Base-by-base conservation (phyloP, 1,139 yeast species). In the Hansenula anomala region DNA sequence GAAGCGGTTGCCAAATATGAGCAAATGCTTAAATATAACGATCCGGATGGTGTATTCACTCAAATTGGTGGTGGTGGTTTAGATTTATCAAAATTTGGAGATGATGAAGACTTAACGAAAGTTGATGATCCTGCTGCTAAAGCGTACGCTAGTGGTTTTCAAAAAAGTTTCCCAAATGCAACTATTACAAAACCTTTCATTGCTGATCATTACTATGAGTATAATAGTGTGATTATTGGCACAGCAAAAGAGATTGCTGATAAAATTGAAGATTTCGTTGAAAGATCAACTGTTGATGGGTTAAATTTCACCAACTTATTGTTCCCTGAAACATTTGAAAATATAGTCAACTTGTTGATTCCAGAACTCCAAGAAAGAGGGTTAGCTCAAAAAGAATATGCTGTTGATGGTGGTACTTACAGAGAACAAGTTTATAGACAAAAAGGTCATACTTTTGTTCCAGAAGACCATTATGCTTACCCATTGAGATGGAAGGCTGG, bases 381-480 rank as follows among this genome's bases (percentile, higher is more conserved):
- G 6, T 40, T 58, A 23, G 58, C 54, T 19, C 55, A 58, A 51
- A 49, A 53, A 3, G 63, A 60, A 33, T 59, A 59, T 36, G 58
- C 59, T 4, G 46, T 42, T n/a, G 51, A 52, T 9, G 51, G 38
- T 27, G 38, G 38, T 30, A 41, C 52, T 15, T 50, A 43, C 30
- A 45, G 55, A 37, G 55, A 51, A 33, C 47, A 43, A 28, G 33
- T 51, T 16, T 34, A 34, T 20, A 22, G 37, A 16, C n/a, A 34
- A 43, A 55, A 36, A 58, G 37, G 37, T 4, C 40, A 37, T 15
- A 48, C 48, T 11, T 38, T 63, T 63, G 64, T 64, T 56, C 29
- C 63, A 60, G 28, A 38, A 17, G 38, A 34, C 12, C 71, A 66
- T 42, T 69, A 69, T n/a, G 70, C 70, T 8, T 47, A 64, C 44